These are phyloP conservation scores for Wickerhamomyces strasburgensis DNA, from an alignment of 805 yeast species.

Conservation along the genomic window DNA sequence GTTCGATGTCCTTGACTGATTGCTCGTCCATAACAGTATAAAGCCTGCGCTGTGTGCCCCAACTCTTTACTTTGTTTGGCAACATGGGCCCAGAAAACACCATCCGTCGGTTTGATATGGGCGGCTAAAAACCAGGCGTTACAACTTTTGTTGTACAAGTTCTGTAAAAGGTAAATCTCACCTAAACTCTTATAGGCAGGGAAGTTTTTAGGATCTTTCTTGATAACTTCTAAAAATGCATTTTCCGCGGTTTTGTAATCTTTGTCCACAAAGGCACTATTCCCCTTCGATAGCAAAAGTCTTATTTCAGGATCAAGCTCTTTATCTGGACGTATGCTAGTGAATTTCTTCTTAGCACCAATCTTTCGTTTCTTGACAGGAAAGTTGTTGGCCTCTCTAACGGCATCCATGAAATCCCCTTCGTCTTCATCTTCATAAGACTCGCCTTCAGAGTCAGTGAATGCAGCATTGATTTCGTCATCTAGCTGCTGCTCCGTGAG, in stretches of 20 bases:
- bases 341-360: constrained; percentile 31
- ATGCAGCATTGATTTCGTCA: constrained; percentile 33
- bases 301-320: constrained; percentile 72
- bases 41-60: constrained; percentile 70
- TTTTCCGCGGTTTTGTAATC: constrained; percentile 57
- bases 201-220: constrained; percentile 69
- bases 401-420: constrained; percentile 51
- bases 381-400: constrained; percentile 65
- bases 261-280: constrained; percentile 69
- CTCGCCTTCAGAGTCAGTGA: constrained; percentile 30
- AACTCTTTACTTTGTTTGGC: constrained; percentile 62
- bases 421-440: constrained; percentile 37
- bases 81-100: constrained; percentile 71
- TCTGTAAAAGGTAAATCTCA: constrained; percentile 69
- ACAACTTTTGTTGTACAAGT: constrained; percentile 66
- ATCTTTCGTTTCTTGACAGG: constrained; percentile 37
- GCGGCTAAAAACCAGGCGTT: constrained; percentile 82
- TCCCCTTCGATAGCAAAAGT: constrained; percentile 61
- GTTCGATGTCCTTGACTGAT: constrained; percentile 43
- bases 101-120: constrained; percentile 68
- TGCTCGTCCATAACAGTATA: constrained; percentile 71
- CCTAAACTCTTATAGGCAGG: constrained; percentile 87
- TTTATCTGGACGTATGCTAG: constrained; percentile 28
- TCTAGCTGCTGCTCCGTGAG: constrained; percentile 15
- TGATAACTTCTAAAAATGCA: constrained; percentile 63